Percentiles rank a stretch among this genome's conserved stretches.
phyloP scores from a whole-genome alignment of 192 early-diverging fungal species.

The Backusella parvicylindrica region DNA sequence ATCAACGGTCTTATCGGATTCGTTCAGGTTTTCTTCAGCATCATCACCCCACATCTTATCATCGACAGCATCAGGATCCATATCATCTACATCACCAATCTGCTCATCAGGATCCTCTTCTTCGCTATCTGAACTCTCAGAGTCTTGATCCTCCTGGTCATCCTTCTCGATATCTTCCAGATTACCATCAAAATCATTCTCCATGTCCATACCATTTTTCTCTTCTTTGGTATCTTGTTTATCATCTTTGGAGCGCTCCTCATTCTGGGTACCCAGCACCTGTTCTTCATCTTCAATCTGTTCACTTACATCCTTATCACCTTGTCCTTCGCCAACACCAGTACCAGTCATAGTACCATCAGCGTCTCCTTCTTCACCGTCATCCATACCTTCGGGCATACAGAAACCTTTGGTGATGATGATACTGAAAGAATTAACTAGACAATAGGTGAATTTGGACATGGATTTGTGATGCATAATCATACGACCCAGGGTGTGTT shows the following conservation, averaged over 20 bases:
- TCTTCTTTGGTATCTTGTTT: constrained; percentile 77
- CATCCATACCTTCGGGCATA: constrained; percentile 65
- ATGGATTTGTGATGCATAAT: constrained; percentile 63
- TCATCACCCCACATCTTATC: constrained; percentile 98
- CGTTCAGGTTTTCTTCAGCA: constrained; percentile 50
- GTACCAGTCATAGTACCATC: constrained; percentile 59
- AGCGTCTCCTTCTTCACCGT: constrained; percentile 60
- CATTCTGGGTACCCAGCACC: constrained; percentile 83
- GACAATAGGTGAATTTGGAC: constrained; percentile 67
- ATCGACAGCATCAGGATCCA: constrained; percentile 86
- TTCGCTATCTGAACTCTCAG: constrained; percentile 73
- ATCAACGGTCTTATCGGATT: constrained; percentile 68
- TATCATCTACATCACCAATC: constrained; percentile 87
- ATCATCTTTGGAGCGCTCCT: constrained; percentile 46
- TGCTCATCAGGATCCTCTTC: constrained; percentile 80
- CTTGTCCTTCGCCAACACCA: constrained; percentile 94
- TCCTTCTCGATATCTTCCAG: constrained; percentile 83
- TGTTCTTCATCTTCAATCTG: constrained; percentile 98
- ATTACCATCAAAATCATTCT: constrained; percentile 91
- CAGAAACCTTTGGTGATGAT: constrained; percentile 88
- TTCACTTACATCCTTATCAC: constrained; percentile 92
- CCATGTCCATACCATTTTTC: constrained; percentile 89
- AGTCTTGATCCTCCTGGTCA: constrained; percentile 56
- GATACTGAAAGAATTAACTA: constrained; percentile 64
- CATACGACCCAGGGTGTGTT: constrained; percentile 55